Percentiles rank a stretch among this genome's conserved stretches.
Evolutionary conservation across 176 grass and related monocot genomes (phyloP).

Genomic region (Puccinellia tenuiflora): DNA sequence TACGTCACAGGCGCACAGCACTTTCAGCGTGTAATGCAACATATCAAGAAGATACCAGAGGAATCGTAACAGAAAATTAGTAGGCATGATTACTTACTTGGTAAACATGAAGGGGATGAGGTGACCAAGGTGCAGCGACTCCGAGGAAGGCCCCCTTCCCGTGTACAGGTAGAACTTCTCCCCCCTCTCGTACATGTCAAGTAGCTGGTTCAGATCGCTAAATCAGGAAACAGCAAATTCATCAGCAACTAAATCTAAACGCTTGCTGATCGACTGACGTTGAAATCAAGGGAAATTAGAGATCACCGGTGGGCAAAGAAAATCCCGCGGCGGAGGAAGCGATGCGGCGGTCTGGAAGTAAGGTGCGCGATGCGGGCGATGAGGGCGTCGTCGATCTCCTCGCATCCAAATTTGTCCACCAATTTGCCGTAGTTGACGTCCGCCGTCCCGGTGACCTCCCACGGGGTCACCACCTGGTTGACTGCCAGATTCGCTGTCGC

Average conservation of each 20-base stretch:
- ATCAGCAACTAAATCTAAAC: not conserved
- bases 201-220: constrained; percentile 68
- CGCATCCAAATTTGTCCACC: constrained; percentile 80
- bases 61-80: not conserved
- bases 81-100: constrained; percentile 64
- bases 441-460: constrained; percentile 72
- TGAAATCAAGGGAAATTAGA: not conserved
- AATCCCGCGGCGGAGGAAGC: constrained; percentile 73
- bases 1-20: not conserved
- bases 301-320: constrained; percentile 82
- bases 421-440: constrained; percentile 78
- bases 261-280: not conserved
- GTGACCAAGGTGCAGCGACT: constrained; percentile 78
- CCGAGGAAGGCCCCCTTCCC: constrained; percentile 78
- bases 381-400: constrained; percentile 49
- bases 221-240: not conserved
- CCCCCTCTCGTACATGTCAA: constrained; percentile 63
- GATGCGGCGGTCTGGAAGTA: constrained; percentile 44
- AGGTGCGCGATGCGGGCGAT: constrained; percentile 45
- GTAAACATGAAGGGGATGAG: constrained; percentile 98
- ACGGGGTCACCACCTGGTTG: constrained; percentile 69
- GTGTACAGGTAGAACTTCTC: constrained; percentile 90
- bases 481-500: not conserved
- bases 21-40: not conserved
- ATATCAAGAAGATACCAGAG: not conserved